Evolutionary conservation across 306 rosid genomes (phyloP).

Genomic region (Prunus mume): DNA sequence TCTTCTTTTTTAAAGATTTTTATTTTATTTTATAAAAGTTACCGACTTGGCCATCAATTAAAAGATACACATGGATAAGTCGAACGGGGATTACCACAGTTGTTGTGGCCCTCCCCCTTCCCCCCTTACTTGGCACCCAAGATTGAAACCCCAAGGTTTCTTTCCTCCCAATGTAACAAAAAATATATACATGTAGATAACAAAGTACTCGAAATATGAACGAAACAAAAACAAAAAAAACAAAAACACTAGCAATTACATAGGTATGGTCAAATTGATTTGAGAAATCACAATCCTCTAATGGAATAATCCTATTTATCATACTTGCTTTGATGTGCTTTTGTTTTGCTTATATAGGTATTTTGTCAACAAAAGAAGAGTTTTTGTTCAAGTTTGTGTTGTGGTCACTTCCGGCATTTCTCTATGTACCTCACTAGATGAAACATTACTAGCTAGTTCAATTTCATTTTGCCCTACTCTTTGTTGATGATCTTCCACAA

Average conservation of each 20-base stretch:
- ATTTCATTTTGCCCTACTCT: not conserved
- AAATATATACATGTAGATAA: not conserved
- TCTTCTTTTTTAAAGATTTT: no score
- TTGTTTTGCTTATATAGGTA: not conserved
- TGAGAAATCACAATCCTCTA: not conserved
- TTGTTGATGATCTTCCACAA: conserved; percentile 19
- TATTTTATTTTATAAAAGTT: no score
- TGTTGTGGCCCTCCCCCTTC: no score
- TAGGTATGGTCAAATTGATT: not conserved
- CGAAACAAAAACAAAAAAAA: not conserved
- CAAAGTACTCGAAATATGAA: not conserved
- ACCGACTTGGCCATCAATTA: no score
- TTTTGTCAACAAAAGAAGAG: not conserved
- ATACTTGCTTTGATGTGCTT: not conserved
- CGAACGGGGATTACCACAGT: no score
- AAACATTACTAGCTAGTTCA: not conserved
- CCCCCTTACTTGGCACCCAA: no score
- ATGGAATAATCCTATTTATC: conserved; percentile 1
- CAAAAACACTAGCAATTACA: no score
- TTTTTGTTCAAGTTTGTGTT: not conserved
- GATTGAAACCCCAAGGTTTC: no score
- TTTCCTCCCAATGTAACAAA: no score
- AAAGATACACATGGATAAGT: no score
- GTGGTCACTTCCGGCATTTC: not conserved
- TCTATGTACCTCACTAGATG: not conserved